Evolutionary conservation across 1,139 yeast genomes (phyloP), one percentile per base, ranked within the genome.

Genomic region (Yamadazyma mexicana): DNA sequence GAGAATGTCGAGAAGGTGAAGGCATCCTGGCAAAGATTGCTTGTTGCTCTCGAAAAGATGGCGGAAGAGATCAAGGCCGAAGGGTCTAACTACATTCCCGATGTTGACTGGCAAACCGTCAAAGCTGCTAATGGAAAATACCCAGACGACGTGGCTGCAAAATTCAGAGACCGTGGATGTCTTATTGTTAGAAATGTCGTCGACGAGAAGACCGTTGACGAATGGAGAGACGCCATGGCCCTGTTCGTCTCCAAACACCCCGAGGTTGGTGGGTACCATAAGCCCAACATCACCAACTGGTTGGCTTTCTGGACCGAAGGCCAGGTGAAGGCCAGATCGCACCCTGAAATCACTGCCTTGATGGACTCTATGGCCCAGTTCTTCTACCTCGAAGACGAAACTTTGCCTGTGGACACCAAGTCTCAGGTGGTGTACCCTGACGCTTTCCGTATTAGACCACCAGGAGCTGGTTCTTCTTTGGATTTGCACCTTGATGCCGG

Each of bases 401-500:
- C 59, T 17, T 45, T 59, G 8, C 51, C 56, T 24, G 46, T 64
- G 34, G 64, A 59, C 38, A 45, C 61, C 35, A 56, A 55, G 17
- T 53, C 58, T 2, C 61, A 64, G 34, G 49, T 68, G 17, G 61
- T 61, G n/a, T 68, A 68, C 43, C 70, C 70, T 6, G 73, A 64
- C 46, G 50, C 69, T 37, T 51, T 68, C 42, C 56, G 79, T 45
- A 66, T 74, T 36, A 55, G 79, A 37, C 58, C 59, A 9, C 73
- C 78, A 2, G 78, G 78, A 2, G 59, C 59, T 15, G 45, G 46
- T 9, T 56, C 59, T 20, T 46, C 70, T 5, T 60, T 72, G 30
- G 66, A 66, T n/a, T 62, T 69, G 15, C 79, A 74, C 43, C 54
- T 64, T 7, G 79, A 75, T 46, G 64, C 74, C 9, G 72, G 77